Evolutionary conservation across 2,329 filamentous ascomycete genomes (phyloP).

Genomic region (Fusarium sp.): DNA sequence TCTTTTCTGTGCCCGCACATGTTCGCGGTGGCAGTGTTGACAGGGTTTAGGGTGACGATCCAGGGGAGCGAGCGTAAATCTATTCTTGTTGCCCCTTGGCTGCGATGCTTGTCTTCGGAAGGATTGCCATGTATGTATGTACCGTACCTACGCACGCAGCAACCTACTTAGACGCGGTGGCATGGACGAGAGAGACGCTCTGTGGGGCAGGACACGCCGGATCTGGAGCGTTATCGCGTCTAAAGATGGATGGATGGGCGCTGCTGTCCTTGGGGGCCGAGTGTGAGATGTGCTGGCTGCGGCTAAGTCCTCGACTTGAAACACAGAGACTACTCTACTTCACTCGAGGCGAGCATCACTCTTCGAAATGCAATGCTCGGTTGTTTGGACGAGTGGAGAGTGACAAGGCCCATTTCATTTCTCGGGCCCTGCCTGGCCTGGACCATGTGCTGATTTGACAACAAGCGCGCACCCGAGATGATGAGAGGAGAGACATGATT

Average conservation of each 20-base stretch:
- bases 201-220: neutral
- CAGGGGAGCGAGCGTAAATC: conserved; percentile 22
- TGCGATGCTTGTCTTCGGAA: conserved; percentile 6
- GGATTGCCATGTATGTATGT: neutral
- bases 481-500: conserved; percentile 2
- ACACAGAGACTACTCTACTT: neutral
- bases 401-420: conserved; percentile 2
- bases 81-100: conserved; percentile 25
- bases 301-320: neutral
- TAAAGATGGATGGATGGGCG: neutral
- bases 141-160: neutral
- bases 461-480: conserved; percentile 17
- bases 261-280: neutral
- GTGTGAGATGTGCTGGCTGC: neutral
- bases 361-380: neutral
- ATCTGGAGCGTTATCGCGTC: neutral
- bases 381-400: conserved; percentile 1
- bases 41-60: conserved; percentile 13
- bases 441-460: conserved; percentile 21
- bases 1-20: neutral
- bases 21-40: conserved; percentile 30
- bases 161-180: neutral
- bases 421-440: conserved; percentile 6
- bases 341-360: neutral
- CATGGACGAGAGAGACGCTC: neutral